Conservation (phyloP, 345 rosid genomes). For the Syzygium jambos region DNA sequence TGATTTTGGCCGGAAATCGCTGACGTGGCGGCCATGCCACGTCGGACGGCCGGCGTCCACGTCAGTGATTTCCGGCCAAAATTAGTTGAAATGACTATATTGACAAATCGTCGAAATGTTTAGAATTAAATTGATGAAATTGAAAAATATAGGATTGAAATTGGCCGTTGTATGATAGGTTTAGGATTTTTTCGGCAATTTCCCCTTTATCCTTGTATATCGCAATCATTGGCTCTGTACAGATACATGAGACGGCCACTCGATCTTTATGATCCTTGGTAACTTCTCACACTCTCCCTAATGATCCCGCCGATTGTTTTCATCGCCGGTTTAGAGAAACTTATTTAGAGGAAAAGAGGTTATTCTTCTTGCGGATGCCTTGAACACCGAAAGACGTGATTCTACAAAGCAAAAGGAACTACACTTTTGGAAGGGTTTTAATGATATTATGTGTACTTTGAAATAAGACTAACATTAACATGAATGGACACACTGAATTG, state of each 20-base stretch:
- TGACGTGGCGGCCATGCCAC: background rate
- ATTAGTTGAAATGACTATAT: fast-evolving
- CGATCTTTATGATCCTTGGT: background rate
- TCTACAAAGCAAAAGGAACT: background rate
- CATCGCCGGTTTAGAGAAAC: background rate
- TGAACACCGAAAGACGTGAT: background rate
- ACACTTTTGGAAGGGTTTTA: background rate
- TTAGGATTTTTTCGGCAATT: background rate
- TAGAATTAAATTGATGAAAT: background rate
- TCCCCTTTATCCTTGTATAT: background rate
- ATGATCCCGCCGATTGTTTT: background rate
- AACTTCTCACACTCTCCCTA: background rate
- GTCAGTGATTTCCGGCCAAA: background rate
- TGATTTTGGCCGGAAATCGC: fast-evolving
- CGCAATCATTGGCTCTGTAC: background rate
- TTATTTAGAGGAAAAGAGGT: background rate
- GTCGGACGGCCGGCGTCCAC: fast-evolving
- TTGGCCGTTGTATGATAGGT: fast-evolving
- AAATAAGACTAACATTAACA: background rate
- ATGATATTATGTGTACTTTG: background rate
- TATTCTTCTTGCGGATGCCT: background rate
- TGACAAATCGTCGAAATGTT: background rate
- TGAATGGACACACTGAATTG: background rate
- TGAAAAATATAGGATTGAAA: background rate
- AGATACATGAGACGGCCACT: background rate